Evolutionary conservation across 352 stramenopile species (phyloP), one percentile per base, ranked within the genome.

Genomic region (Globisporangium canariense): DNA sequence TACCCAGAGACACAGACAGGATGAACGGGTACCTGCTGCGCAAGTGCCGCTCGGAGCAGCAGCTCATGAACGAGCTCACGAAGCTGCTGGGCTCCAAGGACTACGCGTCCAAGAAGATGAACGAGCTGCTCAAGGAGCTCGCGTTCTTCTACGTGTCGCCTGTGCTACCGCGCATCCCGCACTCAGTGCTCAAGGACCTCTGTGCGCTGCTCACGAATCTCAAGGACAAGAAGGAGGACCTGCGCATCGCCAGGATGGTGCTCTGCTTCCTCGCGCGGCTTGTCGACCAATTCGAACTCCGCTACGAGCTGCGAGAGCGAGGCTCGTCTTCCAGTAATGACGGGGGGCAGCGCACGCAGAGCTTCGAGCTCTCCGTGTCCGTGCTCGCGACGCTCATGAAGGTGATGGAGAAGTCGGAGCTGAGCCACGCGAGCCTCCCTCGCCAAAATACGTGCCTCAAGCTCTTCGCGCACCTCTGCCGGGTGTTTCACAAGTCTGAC

Each of bases 201-300:
- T 77, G 74, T 65, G 69, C 78, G 36, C 70, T 91, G 49, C 69
- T 93, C n/a, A 76, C 67, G 14, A 67, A 80, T 40, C 81, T 93
- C 56, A 88, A 90, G 63, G 82, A 93, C 75, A 91, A 89, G 71
- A 93, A 91, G 54, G 83, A 93, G 49, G 83, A 94, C 58, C 72
- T 90, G 30, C 79, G 81, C 22, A 77, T 91, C 64, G 80, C 80
- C 4, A 68, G 71, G 38, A 73, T 91, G 45, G 81, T 81, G 63
- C 66, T 89, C 51, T 87, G 78, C 53, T 74, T 92, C 43, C 69
- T 94, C 22, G 61, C 71, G 50, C 81, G 80, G 10, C 75, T 91
- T 38, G 71, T 80, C 32, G 79, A 91, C 60, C 81, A 89, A 66
- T 89, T 87, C 25, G 78, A 84, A 58, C 75, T 81, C 45, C 70